These are phyloP conservation scores for Tetracladium maxilliforme DNA, from an alignment of 2,329 filamentous ascomycete genomes.

Conservation along the genomic window DNA sequence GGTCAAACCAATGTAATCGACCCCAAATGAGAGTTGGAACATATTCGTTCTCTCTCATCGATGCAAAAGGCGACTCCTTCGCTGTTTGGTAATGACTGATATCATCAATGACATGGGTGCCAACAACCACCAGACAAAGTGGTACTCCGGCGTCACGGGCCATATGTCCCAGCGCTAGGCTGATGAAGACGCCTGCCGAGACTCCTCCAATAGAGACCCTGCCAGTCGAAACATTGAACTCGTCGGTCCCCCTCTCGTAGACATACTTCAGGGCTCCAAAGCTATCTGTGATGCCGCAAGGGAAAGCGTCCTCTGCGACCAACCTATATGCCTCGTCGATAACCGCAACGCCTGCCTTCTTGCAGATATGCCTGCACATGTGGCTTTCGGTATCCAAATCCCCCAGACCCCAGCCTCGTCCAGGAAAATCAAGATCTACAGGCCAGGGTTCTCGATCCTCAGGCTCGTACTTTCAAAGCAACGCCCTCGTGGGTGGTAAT, in stretches of 20 bases:
- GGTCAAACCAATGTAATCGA: constrained; percentile 24
- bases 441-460: constrained; percentile 23
- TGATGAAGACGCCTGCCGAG: constrained; percentile 26
- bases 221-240: constrained; percentile 21
- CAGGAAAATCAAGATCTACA: constrained; percentile 32
- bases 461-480: constrained; percentile 28
- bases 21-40: constrained; percentile 27
- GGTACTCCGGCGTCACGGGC: constrained; percentile 22
- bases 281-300: constrained; percentile 29
- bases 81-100: constrained; percentile 18
- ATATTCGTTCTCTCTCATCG: constrained; percentile 23
- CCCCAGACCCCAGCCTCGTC: constrained; percentile 32
- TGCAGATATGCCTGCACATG: constrained; percentile 30
- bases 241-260: constrained; percentile 14
- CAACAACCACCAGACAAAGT: constrained; percentile 19
- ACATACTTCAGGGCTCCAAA: constrained; percentile 21
- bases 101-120: constrained; percentile 42
- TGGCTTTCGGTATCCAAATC: constrained; percentile 32
- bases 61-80: constrained; percentile 21
- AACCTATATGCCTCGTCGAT: constrained; percentile 36
- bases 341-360: constrained; percentile 25
- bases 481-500: constrained; percentile 17
- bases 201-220: constrained; percentile 28
- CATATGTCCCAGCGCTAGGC: constrained; percentile 21
- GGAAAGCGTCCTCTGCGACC: constrained; percentile 31